Percentiles rank a stretch among this genome's conserved stretches.
phyloP scores from a whole-genome alignment of 1,139 yeast species.

The Kluyveromyces sp. region DNA sequence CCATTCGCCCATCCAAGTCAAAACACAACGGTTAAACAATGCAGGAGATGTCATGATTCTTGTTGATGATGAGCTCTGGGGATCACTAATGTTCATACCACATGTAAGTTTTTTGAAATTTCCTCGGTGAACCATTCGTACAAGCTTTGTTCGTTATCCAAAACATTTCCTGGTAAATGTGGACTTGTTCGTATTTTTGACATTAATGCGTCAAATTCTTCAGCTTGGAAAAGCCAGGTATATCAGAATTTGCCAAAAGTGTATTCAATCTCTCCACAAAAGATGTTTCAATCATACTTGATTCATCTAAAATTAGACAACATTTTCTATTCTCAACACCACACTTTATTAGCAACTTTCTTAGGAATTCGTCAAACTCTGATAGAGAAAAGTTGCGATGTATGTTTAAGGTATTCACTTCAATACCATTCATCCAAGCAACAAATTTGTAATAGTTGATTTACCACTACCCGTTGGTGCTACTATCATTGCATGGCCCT shows the following conservation, averaged over 20 bases:
- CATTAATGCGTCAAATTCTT: conserved; percentile 51
- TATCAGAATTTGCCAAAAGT: conserved; percentile 81
- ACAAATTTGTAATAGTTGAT: conserved; percentile 71
- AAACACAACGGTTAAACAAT: conserved; percentile 79
- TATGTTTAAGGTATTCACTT: conserved; percentile 52
- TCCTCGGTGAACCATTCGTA: conserved; percentile 68
- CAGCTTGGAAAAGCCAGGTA: conserved; percentile 88
- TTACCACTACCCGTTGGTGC: conserved; percentile 85
- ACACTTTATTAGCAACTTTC: conserved; percentile 43
- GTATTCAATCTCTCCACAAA: conserved; percentile 91
- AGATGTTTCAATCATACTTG: conserved; percentile 65
- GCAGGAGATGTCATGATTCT: conserved; percentile 77
- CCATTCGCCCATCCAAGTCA: conserved; percentile 92
- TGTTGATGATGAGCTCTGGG: conserved; percentile 35
- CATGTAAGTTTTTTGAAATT: conserved; percentile 68
- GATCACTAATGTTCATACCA: conserved; percentile 65
- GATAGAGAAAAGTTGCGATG: conserved; percentile 45
- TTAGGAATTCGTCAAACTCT: conserved; percentile 63
- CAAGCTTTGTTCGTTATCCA: conserved; percentile 68
- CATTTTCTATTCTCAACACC: conserved; percentile 53
- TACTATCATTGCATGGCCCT: conserved; percentile 85
- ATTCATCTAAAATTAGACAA: conserved; percentile 76
- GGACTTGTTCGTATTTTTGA: conserved; percentile 53
- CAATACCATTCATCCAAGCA: conserved; percentile 84
- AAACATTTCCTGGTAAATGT: conserved; percentile 48